Evolutionary conservation across 169 alveolate species (phyloP).

Genomic region (Plasmodium inui): DNA sequence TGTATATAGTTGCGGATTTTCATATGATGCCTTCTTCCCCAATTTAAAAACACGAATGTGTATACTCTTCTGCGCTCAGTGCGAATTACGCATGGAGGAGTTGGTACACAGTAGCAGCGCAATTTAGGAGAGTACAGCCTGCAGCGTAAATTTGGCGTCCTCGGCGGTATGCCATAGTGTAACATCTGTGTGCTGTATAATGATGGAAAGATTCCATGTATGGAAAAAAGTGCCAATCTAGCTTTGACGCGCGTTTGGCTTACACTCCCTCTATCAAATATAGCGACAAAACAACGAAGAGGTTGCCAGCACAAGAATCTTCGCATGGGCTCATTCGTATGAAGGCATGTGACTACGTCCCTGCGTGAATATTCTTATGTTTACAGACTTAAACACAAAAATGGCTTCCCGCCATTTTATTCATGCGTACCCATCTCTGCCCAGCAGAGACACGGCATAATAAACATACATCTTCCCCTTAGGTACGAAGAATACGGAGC

Average conservation of each 20-base stretch:
- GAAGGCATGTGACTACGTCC: neutral
- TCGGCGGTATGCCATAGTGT: neutral
- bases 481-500: conserved; percentile 64
- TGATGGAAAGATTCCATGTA: neutral
- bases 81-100: neutral
- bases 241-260: neutral
- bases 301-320: neutral
- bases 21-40: neutral
- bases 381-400: neutral
- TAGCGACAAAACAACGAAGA: neutral
- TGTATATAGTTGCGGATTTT: neutral
- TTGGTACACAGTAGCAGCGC: neutral
- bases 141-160: neutral
- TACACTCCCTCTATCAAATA: neutral
- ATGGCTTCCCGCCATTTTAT: neutral
- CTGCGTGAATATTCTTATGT: neutral
- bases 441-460: neutral
- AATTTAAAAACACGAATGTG: neutral
- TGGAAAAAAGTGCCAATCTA: neutral
- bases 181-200: neutral
- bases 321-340: neutral
- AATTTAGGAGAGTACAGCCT: neutral
- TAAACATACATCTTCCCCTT: neutral
- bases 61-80: neutral
- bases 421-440: neutral